Percentiles rank a stretch among this genome's conserved stretches.
Evolutionary conservation across 2,329 filamentous ascomycete genomes (phyloP).

Genomic region (Phaeosphaeriaceae sp.): DNA sequence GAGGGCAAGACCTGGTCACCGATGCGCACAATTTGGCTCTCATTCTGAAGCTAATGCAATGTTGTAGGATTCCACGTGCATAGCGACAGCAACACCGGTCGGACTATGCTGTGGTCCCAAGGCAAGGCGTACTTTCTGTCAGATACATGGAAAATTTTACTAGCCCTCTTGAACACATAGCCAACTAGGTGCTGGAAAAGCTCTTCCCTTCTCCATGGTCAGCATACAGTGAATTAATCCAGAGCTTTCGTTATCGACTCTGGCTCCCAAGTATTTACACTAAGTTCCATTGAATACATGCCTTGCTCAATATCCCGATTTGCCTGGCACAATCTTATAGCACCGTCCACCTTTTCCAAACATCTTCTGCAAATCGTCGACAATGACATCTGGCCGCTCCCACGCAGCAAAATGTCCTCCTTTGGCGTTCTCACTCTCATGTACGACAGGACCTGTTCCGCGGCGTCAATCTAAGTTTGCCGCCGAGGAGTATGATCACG

Average conservation of each 20-base stretch:
- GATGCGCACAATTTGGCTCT: no score
- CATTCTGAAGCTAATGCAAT: no score
- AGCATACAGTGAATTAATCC: not conserved
- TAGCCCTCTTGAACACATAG: not conserved
- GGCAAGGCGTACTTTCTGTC: no score
- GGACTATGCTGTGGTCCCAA: not conserved
- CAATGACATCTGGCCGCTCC: slow-evolving; percentile 64
- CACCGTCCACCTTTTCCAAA: slow-evolving; percentile 58
- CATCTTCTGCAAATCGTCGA: slow-evolving; percentile 64
- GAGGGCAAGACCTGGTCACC: no score
- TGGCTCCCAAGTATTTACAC: not conserved
- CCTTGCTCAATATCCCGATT: slow-evolving; percentile 28
- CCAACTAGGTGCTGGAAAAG: not conserved
- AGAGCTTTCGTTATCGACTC: not conserved
- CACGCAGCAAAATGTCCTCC: slow-evolving; percentile 70
- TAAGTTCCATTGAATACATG: not conserved
- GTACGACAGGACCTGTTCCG: slow-evolving; percentile 59
- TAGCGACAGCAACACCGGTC: no score
- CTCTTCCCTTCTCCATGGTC: not conserved
- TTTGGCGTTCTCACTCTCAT: slow-evolving; percentile 58
- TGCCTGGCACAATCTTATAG: slow-evolving; percentile 44
- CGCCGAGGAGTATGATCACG: not conserved
- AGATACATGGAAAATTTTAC: not conserved
- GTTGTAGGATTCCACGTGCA: no score
- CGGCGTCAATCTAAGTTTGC: not conserved